Conservation (phyloP, 805 yeast genomes). For the Candida ficus region DNA sequence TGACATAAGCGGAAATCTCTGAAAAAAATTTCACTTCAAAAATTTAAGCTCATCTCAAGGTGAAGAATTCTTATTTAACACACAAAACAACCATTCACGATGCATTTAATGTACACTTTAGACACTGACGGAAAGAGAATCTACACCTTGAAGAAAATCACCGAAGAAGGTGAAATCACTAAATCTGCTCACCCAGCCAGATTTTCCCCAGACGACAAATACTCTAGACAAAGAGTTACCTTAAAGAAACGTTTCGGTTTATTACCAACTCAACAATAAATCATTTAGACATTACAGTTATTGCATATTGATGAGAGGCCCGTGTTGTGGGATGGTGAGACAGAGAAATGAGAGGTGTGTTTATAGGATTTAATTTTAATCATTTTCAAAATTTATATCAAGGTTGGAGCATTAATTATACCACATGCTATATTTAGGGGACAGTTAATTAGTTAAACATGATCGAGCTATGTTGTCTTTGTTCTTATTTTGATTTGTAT, state of each 20-base stretch:
- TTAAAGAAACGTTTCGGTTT: constrained; percentile 89
- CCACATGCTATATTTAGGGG: neutral
- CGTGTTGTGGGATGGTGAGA: no score
- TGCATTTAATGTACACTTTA: constrained; percentile 99
- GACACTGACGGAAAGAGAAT: constrained; percentile 94
- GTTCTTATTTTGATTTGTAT: neutral
- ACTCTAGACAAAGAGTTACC: constrained; percentile 98
- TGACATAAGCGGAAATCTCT: constrained; percentile 1
- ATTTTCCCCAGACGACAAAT: constrained; percentile 99
- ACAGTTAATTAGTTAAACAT: no score
- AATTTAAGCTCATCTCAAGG: constrained; percentile 6
- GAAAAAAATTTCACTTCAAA: constrained; percentile 1
- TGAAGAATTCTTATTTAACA: neutral
- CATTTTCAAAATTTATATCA: no score
- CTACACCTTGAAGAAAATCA: constrained; percentile 82
- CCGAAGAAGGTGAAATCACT: constrained; percentile 89
- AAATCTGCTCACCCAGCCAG: constrained; percentile 99
- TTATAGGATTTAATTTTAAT: neutral
- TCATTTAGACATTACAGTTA: neutral
- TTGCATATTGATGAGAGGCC: no score
- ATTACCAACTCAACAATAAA: constrained; percentile 73
- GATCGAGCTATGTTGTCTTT: neutral
- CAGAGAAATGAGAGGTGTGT: no score
- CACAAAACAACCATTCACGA: constrained; percentile 28
- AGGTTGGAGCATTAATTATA: no score